phyloP scores from a whole-genome alignment of 768 basidiomycete genomes.

The Pleurotus tuoliensis region DNA sequence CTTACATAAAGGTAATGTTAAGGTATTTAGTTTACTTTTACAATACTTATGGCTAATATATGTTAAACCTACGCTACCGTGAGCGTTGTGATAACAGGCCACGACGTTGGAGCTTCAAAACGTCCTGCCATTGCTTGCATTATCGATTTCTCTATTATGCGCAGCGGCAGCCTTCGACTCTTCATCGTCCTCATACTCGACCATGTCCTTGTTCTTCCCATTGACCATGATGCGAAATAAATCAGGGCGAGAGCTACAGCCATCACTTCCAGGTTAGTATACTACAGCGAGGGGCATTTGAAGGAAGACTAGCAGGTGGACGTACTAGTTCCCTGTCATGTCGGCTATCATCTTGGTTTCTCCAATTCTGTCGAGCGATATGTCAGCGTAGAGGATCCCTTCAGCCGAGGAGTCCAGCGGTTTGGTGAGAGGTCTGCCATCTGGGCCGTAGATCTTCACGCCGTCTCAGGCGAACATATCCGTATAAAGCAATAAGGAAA shows the following conservation, averaged over 20 bases:
- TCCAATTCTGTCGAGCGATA: slow-evolving; percentile 23
- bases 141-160: background rate
- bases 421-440: slow-evolving; percentile 20
- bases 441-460: slow-evolving; percentile 25
- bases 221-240: background rate
- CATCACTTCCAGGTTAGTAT: background rate
- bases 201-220: background rate
- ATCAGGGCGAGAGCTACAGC: background rate
- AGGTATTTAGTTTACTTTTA: too few species aligned
- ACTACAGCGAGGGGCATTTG: background rate
- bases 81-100: too few species aligned
- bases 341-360: slow-evolving; percentile 24
- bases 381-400: slow-evolving; percentile 22
- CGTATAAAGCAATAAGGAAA: background rate
- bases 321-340: slow-evolving; percentile 23
- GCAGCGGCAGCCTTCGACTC: background rate
- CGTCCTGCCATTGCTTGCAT: background rate
- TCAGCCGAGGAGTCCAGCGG: slow-evolving; percentile 20
- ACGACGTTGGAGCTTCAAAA: background rate
- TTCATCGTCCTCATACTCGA: background rate
- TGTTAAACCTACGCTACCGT: too few species aligned
- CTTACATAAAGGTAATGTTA: too few species aligned
- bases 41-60: too few species aligned
- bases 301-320: background rate
- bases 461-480: too few species aligned